A percentile compares a stretch with the other conserved stretches of the same genome.
Evolutionary conservation across 2,329 filamentous ascomycete species (phyloP).

Genomic region (Epichloe scottii): DNA sequence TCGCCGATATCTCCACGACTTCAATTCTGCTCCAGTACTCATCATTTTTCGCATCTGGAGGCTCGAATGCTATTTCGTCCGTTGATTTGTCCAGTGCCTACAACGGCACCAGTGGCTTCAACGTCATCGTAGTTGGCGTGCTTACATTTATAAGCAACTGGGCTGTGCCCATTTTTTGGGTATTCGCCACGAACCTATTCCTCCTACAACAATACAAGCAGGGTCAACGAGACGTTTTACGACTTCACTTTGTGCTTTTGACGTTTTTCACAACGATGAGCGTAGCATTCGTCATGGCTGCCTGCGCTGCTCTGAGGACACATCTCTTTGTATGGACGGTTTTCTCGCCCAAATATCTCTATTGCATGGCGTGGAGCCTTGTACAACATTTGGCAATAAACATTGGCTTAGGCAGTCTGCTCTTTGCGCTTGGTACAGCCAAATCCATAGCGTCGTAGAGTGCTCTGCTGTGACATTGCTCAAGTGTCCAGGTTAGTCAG

Average conservation of each 20-base stretch:
- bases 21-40: constrained; percentile 66
- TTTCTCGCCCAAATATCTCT: constrained; percentile 93
- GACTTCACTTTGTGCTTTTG: constrained; percentile 45
- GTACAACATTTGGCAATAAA: constrained; percentile 71
- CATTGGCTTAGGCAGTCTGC: constrained; percentile 43
- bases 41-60: constrained; percentile 82
- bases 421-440: constrained; percentile 39
- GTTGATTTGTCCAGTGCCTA: constrained; percentile 91
- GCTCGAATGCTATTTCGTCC: constrained; percentile 90
- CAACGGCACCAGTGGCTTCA: constrained; percentile 78
- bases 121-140: constrained; percentile 64
- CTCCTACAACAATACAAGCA: constrained; percentile 29
- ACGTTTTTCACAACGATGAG: constrained; percentile 59
- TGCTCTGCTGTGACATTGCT: neutral
- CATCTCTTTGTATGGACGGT: constrained; percentile 99
- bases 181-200: constrained; percentile 49
- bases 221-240: constrained; percentile 21
- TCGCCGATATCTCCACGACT: constrained; percentile 52
- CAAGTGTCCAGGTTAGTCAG: neutral
- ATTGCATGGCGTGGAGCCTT: constrained; percentile 77
- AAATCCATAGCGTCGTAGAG: constrained; percentile 3
- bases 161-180: constrained; percentile 85
- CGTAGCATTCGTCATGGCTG: constrained; percentile 68
- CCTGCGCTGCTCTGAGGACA: constrained; percentile 70
- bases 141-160: constrained; percentile 86